phyloP scores from a whole-genome alignment of 352 stramenopile genomes.

The Phytophthora parvispora region DNA sequence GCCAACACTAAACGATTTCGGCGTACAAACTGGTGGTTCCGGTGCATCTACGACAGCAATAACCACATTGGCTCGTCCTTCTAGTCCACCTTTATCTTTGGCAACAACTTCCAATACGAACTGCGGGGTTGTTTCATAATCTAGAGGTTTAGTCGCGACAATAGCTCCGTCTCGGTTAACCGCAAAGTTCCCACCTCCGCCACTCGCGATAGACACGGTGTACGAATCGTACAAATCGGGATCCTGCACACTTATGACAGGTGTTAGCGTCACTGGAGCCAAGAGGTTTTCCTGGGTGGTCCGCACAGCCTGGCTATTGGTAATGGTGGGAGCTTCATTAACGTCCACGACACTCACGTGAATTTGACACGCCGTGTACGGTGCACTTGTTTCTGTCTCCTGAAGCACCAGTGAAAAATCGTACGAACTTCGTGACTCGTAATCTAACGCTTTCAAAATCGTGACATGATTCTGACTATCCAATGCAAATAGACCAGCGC shows the following conservation, averaged over 20 bases:
- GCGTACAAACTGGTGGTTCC: slow-evolving; percentile 48
- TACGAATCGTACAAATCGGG: slow-evolving; percentile 60
- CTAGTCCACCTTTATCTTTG: slow-evolving; percentile 49
- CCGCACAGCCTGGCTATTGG: slow-evolving; percentile 22
- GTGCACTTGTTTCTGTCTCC: slow-evolving; percentile 14
- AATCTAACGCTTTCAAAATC: slow-evolving; percentile 24
- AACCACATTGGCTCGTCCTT: slow-evolving; percentile 27
- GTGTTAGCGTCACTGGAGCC: slow-evolving; percentile 37
- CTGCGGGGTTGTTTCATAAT: slow-evolving; percentile 46
- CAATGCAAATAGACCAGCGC: slow-evolving; percentile 17
- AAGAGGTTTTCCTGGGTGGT: slow-evolving; percentile 54
- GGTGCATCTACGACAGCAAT: slow-evolving; percentile 51
- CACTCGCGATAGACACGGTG: slow-evolving; percentile 47
- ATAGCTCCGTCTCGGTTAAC: slow-evolving; percentile 57
- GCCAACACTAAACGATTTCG: slow-evolving; percentile 27
- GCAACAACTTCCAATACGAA: slow-evolving; percentile 57
- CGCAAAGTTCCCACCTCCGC: slow-evolving; percentile 42
- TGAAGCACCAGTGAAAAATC: slow-evolving; percentile 34
- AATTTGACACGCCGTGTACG: slow-evolving; percentile 45
- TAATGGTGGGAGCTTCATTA: slow-evolving; percentile 58
- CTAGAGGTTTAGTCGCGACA: slow-evolving; percentile 40
- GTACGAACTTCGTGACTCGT: slow-evolving; percentile 21
- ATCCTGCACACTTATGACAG: slow-evolving; percentile 40
- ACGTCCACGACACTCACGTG: slow-evolving; percentile 55
- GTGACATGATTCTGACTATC: slow-evolving; percentile 22